phyloP scores from a whole-genome alignment of 345 rosid species.

The Aquilaria sinensis region DNA sequence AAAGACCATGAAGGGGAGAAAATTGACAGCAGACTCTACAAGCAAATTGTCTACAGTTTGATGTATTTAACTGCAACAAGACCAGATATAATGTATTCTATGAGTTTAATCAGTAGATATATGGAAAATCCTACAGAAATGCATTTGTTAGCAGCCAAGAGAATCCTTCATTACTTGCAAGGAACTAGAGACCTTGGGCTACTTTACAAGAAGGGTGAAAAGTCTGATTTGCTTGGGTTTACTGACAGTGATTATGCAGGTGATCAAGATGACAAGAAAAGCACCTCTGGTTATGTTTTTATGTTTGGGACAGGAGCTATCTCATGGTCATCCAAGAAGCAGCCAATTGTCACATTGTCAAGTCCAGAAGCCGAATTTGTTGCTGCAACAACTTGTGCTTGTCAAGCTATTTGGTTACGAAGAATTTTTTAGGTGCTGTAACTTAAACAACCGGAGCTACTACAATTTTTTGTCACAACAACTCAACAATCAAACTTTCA shows the following conservation, averaged over 20 bases:
- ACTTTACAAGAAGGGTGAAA: neutral
- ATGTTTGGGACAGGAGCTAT: neutral
- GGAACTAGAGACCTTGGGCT: neutral
- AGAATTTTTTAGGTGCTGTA: too few relatives aligned
- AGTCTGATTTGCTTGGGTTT: neutral
- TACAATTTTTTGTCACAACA: too few relatives aligned
- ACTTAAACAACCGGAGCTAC: too few relatives aligned
- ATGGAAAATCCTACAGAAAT: neutral
- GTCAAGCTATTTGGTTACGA: too few relatives aligned
- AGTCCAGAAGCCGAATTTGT: neutral
- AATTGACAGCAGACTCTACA: neutral
- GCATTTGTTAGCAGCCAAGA: neutral
- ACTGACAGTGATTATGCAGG: slow-evolving; percentile 4
- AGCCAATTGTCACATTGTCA: neutral
- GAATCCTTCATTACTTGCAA: neutral
- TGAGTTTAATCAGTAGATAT: neutral
- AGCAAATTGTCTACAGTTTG: neutral
- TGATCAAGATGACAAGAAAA: neutral
- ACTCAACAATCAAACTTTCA: too few relatives aligned
- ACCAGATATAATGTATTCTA: neutral
- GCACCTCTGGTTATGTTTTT: neutral
- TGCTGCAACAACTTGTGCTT: too few relatives aligned
- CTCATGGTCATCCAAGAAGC: neutral
- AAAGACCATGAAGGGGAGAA: neutral
- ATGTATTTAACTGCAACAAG: neutral